A percentile compares a stretch with the other conserved stretches of the same genome.
Conservation (phyloP, 345 rosid genomes). For the Sonneratia alba region DNA sequence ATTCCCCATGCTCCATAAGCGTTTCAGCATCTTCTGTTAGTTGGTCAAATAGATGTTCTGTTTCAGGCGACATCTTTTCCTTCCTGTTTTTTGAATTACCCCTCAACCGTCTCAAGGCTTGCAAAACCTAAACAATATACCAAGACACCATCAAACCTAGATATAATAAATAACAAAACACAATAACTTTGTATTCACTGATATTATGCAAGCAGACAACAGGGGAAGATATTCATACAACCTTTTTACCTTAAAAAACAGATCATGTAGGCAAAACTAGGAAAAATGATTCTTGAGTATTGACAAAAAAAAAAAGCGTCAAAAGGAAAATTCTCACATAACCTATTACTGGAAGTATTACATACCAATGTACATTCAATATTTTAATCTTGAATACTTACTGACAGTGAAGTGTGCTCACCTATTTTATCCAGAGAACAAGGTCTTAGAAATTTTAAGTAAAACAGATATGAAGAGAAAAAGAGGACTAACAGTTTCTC, state of each 20-base stretch:
- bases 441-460: constrained; percentile 5
- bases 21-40: constrained; percentile 91
- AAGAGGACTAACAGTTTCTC: constrained; percentile 59
- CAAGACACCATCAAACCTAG: background rate
- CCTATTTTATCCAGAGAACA: constrained; percentile 5
- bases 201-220: background rate
- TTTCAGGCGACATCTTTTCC: constrained; percentile 79
- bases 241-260: background rate
- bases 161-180: background rate
- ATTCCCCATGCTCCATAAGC: constrained; percentile 79
- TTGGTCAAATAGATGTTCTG: constrained; percentile 75
- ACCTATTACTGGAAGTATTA: background rate
- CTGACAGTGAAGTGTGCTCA: constrained; percentile 32
- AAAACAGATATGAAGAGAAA: background rate
- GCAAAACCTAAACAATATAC: constrained; percentile 48
- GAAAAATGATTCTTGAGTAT: background rate
- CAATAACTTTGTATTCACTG: background rate
- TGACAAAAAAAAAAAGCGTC: background rate
- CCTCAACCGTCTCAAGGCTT: constrained; percentile 84
- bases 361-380: background rate
- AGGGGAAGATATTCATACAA: background rate
- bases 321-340: background rate
- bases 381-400: background rate
- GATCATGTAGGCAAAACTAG: background rate
- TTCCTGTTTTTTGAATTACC: constrained; percentile 66